Percentiles rank a stretch among this genome's conserved stretches.
Evolutionary conservation across 2,329 filamentous ascomycete species (phyloP).

Genomic region (Trichoderma sp.): DNA sequence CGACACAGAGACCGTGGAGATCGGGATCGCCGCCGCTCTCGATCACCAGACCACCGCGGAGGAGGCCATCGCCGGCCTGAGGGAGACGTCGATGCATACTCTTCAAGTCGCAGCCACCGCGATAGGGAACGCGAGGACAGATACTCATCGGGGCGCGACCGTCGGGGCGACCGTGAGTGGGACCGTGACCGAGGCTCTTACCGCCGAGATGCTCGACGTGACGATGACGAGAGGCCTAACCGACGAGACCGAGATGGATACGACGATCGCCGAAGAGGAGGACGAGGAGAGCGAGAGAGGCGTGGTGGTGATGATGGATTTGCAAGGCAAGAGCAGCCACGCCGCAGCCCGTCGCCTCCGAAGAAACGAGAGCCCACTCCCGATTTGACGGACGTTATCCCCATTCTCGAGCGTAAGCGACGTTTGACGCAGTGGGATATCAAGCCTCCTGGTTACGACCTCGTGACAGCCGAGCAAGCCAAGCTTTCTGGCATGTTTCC

Average conservation of each 20-base stretch:
- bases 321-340: slow-evolving; percentile 48
- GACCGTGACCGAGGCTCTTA: slow-evolving; percentile 64
- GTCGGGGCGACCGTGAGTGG: slow-evolving; percentile 71
- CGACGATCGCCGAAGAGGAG: slow-evolving; percentile 51
- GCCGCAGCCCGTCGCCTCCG: slow-evolving; percentile 72
- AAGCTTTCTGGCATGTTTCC: slow-evolving; percentile 99
- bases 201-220: slow-evolving; percentile 61
- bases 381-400: slow-evolving; percentile 82
- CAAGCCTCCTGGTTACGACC: slow-evolving; percentile 96
- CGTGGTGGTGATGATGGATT: slow-evolving; percentile 40
- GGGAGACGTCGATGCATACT: slow-evolving; percentile 81
- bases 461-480: slow-evolving; percentile 95
- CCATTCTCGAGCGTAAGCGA: slow-evolving; percentile 81
- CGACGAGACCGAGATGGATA: slow-evolving; percentile 57
- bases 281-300: slow-evolving; percentile 47
- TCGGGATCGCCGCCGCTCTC: slow-evolving; percentile 71
- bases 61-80: slow-evolving; percentile 64
- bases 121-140: slow-evolving; percentile 92
- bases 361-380: slow-evolving; percentile 96
- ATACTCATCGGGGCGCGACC: slow-evolving; percentile 66
- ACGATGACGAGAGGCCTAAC: slow-evolving; percentile 59
- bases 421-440: slow-evolving; percentile 99
- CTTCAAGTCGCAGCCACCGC: slow-evolving; percentile 86
- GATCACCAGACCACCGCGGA: slow-evolving; percentile 74
- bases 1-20: slow-evolving; percentile 47